These are phyloP conservation scores for Globisporangium mamillatum DNA, from an alignment of 352 stramenopile species.

Conservation along the genomic window DNA sequence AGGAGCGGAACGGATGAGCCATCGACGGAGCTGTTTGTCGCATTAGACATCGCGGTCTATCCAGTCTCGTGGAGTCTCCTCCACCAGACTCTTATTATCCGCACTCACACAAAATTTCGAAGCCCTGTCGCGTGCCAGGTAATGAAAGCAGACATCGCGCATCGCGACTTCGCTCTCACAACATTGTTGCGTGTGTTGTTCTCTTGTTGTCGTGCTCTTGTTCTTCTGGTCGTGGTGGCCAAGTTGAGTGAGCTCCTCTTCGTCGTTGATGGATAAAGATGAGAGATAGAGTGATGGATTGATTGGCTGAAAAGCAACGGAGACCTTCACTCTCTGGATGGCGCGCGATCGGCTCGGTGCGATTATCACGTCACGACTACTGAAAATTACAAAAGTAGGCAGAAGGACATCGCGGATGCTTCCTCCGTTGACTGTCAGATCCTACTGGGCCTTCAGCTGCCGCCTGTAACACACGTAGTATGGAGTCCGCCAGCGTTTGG, in stretches of 20 bases:
- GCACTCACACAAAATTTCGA: not conserved
- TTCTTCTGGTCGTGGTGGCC: not conserved
- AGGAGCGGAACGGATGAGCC: too few relatives aligned
- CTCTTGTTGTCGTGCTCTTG: not conserved
- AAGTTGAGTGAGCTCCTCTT: not conserved
- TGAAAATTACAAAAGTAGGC: not conserved
- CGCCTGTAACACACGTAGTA: too few relatives aligned
- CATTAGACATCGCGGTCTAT: not conserved
- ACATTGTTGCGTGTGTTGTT: not conserved
- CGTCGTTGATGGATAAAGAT: not conserved
- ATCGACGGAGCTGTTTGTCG: not conserved
- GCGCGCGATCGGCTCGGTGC: not conserved
- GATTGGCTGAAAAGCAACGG: not conserved
- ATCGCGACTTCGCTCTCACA: not conserved
- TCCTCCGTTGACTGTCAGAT: too few relatives aligned
- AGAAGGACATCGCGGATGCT: not conserved
- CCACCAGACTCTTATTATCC: not conserved
- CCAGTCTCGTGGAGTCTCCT: not conserved
- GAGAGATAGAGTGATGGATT: not conserved
- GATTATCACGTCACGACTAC: not conserved
- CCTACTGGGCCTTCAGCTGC: too few relatives aligned
- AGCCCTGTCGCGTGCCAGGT: not conserved
- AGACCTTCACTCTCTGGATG: not conserved
- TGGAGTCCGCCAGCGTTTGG: not conserved
- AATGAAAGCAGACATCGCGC: not conserved